Percentiles rank a stretch among this genome's conserved stretches.
Conservation (phyloP, 495 filamentous ascomycete genomes). For the Xylaria scruposa region DNA sequence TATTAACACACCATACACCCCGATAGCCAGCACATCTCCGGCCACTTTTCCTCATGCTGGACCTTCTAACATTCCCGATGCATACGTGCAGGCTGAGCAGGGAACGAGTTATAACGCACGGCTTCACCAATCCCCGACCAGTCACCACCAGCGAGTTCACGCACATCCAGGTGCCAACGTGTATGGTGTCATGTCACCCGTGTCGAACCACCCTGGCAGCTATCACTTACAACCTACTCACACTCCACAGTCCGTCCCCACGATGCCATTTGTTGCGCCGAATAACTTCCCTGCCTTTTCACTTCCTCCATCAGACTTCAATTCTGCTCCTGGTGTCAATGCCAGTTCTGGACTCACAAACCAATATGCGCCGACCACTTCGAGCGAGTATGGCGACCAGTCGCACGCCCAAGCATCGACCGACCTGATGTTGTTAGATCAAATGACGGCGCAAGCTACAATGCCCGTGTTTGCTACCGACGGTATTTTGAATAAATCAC, state of each 20-base stretch:
- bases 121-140: slow-evolving; percentile 50
- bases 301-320: slow-evolving; percentile 62
- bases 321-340: slow-evolving; percentile 41
- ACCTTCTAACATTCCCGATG: slow-evolving; percentile 47
- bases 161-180: slow-evolving; percentile 53
- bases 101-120: slow-evolving; percentile 45
- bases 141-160: slow-evolving; percentile 48
- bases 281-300: slow-evolving; percentile 63
- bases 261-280: slow-evolving; percentile 54
- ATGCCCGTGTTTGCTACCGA: slow-evolving; percentile 88
- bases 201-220: slow-evolving; percentile 51
- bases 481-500: slow-evolving; percentile 77
- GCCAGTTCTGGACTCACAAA: slow-evolving; percentile 40
- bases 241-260: slow-evolving; percentile 51
- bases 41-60: slow-evolving; percentile 48
- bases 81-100: slow-evolving; percentile 53
- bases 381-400: slow-evolving; percentile 52
- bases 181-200: slow-evolving; percentile 58
- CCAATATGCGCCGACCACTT: slow-evolving; percentile 47
- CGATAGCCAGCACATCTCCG: slow-evolving; percentile 55
- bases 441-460: slow-evolving; percentile 69
- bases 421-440: slow-evolving; percentile 68
- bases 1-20: slow-evolving; percentile 56
- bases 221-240: slow-evolving; percentile 54
- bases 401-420: slow-evolving; percentile 53